A percentile compares a stretch with the other conserved stretches of the same genome.
phyloP scores from a whole-genome alignment of 2,329 filamentous ascomycete species.

The Colletotrichum sp. region DNA sequence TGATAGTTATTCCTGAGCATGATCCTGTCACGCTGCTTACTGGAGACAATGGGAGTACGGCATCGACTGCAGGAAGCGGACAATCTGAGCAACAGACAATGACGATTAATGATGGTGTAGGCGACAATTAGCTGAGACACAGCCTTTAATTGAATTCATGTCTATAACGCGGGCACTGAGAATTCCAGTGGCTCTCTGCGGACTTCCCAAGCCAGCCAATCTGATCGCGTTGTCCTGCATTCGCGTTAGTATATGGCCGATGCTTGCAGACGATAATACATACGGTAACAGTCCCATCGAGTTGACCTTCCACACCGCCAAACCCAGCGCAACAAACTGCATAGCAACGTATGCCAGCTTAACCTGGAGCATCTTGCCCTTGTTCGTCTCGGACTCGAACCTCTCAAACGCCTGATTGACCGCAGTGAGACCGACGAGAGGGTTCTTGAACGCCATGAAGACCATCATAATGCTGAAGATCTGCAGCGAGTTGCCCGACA shows the following conservation, averaged over 20 bases:
- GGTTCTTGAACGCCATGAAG: conserved; percentile 98
- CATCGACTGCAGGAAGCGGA: background rate
- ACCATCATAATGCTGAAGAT: conserved; percentile 99
- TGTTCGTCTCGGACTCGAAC: conserved; percentile 84
- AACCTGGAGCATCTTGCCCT: conserved; percentile 75
- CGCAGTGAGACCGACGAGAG: conserved; percentile 80
- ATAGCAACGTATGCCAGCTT: conserved; percentile 89
- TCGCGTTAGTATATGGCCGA: background rate
- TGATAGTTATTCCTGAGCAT: background rate
- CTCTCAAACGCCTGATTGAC: conserved; percentile 90
- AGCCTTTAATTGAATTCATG: background rate
- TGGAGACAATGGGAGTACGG: background rate
- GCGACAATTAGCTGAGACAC: background rate
- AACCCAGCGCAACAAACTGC: conserved; percentile 80
- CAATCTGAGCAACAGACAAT: background rate
- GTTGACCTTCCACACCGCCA: conserved; percentile 97
- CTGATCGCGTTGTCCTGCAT: conserved; percentile 85
- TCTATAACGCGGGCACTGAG: conserved; percentile 66
- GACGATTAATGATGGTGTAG: background rate
- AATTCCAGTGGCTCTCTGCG: conserved; percentile 72
- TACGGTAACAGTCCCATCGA: conserved; percentile 93
- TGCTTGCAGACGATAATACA: conserved; percentile 38
- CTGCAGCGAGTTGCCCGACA: conserved; percentile 97
- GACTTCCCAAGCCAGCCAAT: conserved; percentile 96
- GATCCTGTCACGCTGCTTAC: background rate